Percentiles rank a stretch among this genome's conserved stretches.
These are phyloP conservation scores for Pseudozyma thailandica DNA, from an alignment of 1,284 basidiomycete genomes.

Conservation along the genomic window DNA sequence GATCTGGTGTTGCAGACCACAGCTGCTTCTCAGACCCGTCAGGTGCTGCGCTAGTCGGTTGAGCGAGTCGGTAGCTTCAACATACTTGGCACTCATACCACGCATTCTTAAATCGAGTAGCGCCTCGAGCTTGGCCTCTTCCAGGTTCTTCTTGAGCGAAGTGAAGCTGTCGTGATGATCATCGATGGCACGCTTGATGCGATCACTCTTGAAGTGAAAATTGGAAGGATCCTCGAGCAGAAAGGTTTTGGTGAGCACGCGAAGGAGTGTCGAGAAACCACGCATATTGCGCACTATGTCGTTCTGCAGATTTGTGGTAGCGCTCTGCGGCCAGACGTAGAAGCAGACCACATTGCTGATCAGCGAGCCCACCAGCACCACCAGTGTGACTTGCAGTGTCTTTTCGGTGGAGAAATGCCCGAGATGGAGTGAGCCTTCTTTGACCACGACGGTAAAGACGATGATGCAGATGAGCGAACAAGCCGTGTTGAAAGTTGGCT, in stretches of 20 bases:
- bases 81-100: conserved; percentile 49
- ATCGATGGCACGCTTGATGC: conserved; percentile 61
- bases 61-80: conserved; percentile 55
- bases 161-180: conserved; percentile 63
- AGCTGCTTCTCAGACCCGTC: conserved; percentile 58
- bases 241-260: conserved; percentile 63
- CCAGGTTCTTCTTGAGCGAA: conserved; percentile 60
- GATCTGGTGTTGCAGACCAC: conserved; percentile 60
- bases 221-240: conserved; percentile 60
- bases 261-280: conserved; percentile 59
- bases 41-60: conserved; percentile 63
- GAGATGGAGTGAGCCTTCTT: conserved; percentile 83
- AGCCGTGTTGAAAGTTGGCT: conserved; percentile 91
- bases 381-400: conserved; percentile 71
- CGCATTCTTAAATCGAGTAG: conserved; percentile 58
- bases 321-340: conserved; percentile 82
- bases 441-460: conserved; percentile 74
- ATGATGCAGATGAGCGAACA: conserved; percentile 61
- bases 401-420: conserved; percentile 66
- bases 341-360: conserved; percentile 87
- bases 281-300: conserved; percentile 58
- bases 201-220: conserved; percentile 56
- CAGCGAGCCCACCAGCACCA: conserved; percentile 79
- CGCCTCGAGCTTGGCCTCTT: conserved; percentile 60
- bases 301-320: conserved; percentile 80